These are phyloP conservation scores for Bipolaris zeicola DNA, from an alignment of 2,329 filamentous ascomycete genomes.

Conservation along the genomic window DNA sequence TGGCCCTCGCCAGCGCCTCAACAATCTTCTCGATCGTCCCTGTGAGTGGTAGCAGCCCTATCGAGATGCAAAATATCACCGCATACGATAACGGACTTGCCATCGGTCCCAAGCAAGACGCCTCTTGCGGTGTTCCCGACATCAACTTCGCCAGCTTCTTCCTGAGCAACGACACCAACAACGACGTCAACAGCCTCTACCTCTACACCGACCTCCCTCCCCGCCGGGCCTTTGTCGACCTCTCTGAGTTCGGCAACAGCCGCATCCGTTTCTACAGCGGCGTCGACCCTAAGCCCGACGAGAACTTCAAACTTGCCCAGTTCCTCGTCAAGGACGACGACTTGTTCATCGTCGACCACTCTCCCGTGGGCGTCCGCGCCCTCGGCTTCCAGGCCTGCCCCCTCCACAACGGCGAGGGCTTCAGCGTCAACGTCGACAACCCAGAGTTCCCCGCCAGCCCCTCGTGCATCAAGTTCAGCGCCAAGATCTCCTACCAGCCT, in stretches of 20 bases:
- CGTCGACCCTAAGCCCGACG: constrained; percentile 31
- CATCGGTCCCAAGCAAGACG: constrained; percentile 41
- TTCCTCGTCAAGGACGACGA: constrained; percentile 50
- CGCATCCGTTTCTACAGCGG: constrained; percentile 59
- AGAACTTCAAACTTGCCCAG: constrained; percentile 53
- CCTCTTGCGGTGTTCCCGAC: not conserved
- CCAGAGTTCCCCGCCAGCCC: constrained; percentile 19
- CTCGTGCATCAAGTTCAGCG: constrained; percentile 2
- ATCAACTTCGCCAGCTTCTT: constrained; percentile 57
- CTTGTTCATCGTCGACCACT: constrained; percentile 45
- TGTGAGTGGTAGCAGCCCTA: constrained; percentile 55
- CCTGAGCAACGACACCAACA: constrained; percentile 36
- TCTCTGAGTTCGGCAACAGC: constrained; percentile 64
- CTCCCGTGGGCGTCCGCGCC: constrained; percentile 44
- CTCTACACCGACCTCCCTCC: constrained; percentile 55
- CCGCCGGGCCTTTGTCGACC: constrained; percentile 61
- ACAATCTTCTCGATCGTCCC: constrained; percentile 57
- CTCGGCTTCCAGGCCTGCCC: constrained; percentile 61
- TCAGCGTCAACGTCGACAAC: not conserved
- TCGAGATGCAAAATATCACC: constrained; percentile 56
- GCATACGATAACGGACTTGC: constrained; percentile 55
- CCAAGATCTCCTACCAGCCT: not conserved
- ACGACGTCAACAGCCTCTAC: constrained; percentile 47
- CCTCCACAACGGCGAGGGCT: constrained; percentile 45
- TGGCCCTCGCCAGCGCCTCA: constrained; percentile 31